Evolutionary conservation across 179 eudicot species (phyloP), one percentile per base, ranked within the genome.

Genomic region (Heliamphora pulchella): DNA sequence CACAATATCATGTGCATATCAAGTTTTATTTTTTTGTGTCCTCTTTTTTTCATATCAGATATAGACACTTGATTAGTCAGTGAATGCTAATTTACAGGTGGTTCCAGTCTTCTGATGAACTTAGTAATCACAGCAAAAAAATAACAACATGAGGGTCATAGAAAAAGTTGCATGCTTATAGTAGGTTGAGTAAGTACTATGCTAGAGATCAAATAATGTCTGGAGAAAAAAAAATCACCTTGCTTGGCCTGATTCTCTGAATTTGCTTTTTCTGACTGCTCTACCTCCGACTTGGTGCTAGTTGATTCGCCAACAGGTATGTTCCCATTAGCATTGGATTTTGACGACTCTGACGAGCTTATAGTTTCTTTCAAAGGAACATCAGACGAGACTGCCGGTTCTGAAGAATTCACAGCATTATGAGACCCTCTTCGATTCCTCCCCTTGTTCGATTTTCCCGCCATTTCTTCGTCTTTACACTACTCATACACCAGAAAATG

Each of bases 361-460:
- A 71, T 63, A 20, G 47, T 68, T n/a, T 84, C 88, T 57, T 81
- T 82, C 31, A 73, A 41, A 15, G 84, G 74, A 80, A 81, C 80
- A 65, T 84, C 88, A 2, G 88, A 76, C 22, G 87, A 8, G 8
- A 78, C 81, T 2, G 86, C 82, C 4, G 57, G 85, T 54, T 87
- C 90, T 4, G 88, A 18, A 75, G 90, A 15, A 73, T 80, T 86
- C 2, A 74, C 54, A 53, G 91, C 78, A 78, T 82, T 76, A 18
- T 89, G 90, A 11, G 90, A 47, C 13, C 82, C 96, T 87, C 82
- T 94, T 75, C 87, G 80, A 67, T 91, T 94, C 84, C 78, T 89
- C 80, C 84, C 93, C 85, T 81, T 92, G 65, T 87, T 93, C 14
- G 96, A 87, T 86, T 90, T 94, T 63, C 98, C 98, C 6, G 97